Evolutionary conservation across 139 green algal genomes (phyloP).

Genomic region (Micractinium conductrix): DNA sequence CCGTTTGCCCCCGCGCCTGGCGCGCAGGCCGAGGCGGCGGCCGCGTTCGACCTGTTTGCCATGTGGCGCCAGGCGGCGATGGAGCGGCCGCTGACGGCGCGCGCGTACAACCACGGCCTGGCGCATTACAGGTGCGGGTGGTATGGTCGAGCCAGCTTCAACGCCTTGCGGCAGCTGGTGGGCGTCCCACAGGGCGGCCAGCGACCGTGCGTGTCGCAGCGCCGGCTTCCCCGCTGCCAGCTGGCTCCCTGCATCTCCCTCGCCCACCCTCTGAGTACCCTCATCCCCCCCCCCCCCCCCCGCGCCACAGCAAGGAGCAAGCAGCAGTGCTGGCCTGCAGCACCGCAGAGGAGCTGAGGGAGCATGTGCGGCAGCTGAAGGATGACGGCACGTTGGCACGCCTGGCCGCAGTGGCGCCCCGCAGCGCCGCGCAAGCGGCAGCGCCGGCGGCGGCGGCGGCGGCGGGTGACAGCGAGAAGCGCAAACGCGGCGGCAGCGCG

Average conservation of each 20-base stretch:
- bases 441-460: too few species aligned
- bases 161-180: too few species aligned
- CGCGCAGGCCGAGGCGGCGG: conserved; percentile 4
- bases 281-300: neutral
- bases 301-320: neutral
- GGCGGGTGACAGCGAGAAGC: too few species aligned
- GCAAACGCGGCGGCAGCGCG: neutral
- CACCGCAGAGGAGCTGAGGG: neutral
- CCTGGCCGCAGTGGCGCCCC: neutral
- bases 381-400: neutral
- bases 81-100: neutral
- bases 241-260: too few species aligned
- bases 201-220: too few species aligned
- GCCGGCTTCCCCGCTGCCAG: too few species aligned
- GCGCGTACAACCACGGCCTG: conserved; percentile 16
- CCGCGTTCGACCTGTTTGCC: conserved; percentile 4
- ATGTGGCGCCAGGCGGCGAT: conserved; percentile 8
- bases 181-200: too few species aligned
- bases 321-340: neutral
- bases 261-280: neutral
- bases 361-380: neutral
- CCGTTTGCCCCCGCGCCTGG: neutral
- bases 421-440: neutral
- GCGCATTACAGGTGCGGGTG: conserved; percentile 8
- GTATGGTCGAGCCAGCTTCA: too few species aligned